Evolutionary conservation across 352 stramenopile species (phyloP), one percentile per base, ranked within the genome.

Genomic region (Globisporangium alternatum): DNA sequence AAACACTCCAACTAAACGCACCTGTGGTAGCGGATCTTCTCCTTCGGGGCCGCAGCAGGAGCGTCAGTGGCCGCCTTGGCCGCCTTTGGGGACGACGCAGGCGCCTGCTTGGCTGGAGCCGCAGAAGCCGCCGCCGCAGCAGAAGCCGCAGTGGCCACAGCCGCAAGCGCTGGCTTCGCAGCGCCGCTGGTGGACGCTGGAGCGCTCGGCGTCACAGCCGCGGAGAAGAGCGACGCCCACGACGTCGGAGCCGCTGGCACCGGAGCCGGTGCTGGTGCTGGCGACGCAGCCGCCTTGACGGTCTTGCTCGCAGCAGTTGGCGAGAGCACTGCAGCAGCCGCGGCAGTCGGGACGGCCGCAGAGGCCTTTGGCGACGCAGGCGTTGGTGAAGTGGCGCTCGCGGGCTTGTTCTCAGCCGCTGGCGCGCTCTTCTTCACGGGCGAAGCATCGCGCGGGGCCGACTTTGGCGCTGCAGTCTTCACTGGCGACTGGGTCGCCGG

Each of bases 171-270:
- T 25, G 61, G 52, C 53, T 68, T 68, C 21, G 33, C 41, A 35
- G 39, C 21, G 47, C 54, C 21, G 56, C 54, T 21, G 25, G 56
- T 64, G n/a, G 66, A 47, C n/a, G 65, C 60, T 13, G 59, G 35
- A 9, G 73, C 48, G 37, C 66, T 57, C 10, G 67, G 56, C n/a
- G 65, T 37, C 17, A 65, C 52, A 12, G 60, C 47, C 7, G 67
- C 60, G 15, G 68, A 68, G 68, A 86, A 86, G 33, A 86, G 67
- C n/a, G 80, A 77, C 1, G 80, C 84, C 71, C 79, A 83, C 7
- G 80, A 86, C 68, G 88, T 91, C 9, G 74, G 66, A 19, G 74
- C 68, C 7, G 74, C 67, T 13, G 76, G 74, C 53, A 71, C 74
- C n/a, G 56, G 56, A 10, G 63, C 66, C 41, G 63, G 62, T 1